These are phyloP conservation scores for Fusarium sp. DNA, from an alignment of 2,329 filamentous ascomycete genomes.

Conservation along the genomic window DNA sequence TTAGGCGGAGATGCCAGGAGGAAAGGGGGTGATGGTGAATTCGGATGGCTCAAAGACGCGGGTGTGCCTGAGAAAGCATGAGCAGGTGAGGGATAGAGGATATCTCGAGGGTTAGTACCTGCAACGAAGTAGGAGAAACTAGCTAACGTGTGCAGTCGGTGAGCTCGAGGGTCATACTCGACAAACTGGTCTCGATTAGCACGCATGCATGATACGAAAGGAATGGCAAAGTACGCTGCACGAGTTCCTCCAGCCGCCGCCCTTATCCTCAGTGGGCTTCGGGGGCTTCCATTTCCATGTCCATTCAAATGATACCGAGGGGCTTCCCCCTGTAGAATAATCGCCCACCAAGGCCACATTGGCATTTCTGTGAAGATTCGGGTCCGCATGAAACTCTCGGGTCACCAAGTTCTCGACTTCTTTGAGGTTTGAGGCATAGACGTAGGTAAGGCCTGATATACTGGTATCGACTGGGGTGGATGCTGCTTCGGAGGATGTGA, in stretches of 20 bases:
- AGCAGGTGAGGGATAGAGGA: slow-evolving; percentile 15
- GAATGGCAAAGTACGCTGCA: slow-evolving; percentile 75
- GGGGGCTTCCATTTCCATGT: slow-evolving; percentile 97
- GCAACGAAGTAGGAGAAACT: slow-evolving; percentile 97
- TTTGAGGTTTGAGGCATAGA: slow-evolving; percentile 84
- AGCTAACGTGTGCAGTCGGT: slow-evolving; percentile 86
- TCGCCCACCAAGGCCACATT: slow-evolving; percentile 97
- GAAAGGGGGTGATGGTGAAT: slow-evolving; percentile 77
- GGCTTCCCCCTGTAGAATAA: slow-evolving; percentile 83
- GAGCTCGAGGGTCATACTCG: slow-evolving; percentile 94
- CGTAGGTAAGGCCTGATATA: slow-evolving; percentile 90
- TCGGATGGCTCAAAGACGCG: slow-evolving; percentile 65
- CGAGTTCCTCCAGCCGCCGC: slow-evolving; percentile 93
- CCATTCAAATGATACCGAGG: slow-evolving; percentile 92
- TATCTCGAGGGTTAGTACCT: slow-evolving; percentile 59
- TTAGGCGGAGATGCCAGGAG: slow-evolving; percentile 79
- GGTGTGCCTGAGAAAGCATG: slow-evolving; percentile 54
- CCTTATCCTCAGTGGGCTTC: slow-evolving; percentile 81
- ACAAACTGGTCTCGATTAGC: slow-evolving; percentile 74
- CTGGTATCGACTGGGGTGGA: slow-evolving; percentile 72
- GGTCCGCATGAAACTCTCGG: slow-evolving; percentile 94
- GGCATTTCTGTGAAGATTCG: slow-evolving; percentile 95
- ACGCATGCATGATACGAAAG: background rate
- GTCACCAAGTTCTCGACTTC: slow-evolving; percentile 96
- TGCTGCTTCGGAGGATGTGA: slow-evolving; percentile 60